Evolutionary conservation across 2,329 filamentous ascomycete genomes (phyloP).

Genomic region (Cladosporium sp.): DNA sequence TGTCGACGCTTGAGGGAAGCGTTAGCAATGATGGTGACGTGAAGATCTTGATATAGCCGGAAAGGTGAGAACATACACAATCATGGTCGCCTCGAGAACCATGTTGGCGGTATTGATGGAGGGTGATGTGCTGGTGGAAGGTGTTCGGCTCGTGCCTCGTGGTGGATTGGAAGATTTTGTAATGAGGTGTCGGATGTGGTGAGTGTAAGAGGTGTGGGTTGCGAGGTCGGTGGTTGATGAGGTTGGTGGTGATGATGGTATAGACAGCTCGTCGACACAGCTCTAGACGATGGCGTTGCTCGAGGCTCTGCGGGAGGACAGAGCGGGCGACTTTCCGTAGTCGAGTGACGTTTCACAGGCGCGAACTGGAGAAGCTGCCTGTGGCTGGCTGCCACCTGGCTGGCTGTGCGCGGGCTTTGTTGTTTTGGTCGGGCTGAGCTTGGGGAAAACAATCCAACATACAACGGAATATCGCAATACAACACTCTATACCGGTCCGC

Average conservation of each 20-base stretch:
- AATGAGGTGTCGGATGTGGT: neutral
- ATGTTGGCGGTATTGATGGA: conserved; percentile 12
- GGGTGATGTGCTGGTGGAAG: neutral
- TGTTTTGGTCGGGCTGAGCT: neutral
- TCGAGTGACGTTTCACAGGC: too few species aligned
- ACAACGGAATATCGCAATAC: too few species aligned
- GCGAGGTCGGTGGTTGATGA: neutral
- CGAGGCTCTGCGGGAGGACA: neutral
- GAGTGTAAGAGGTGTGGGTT: neutral
- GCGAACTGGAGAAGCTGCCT: too few species aligned
- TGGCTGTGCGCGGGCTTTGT: too few species aligned
- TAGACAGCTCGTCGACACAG: neutral
- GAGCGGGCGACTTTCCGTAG: neutral
- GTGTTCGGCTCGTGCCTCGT: neutral
- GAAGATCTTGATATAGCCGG: too few species aligned
- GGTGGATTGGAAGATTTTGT: neutral
- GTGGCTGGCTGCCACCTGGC: too few species aligned
- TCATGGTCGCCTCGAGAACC: conserved; percentile 97
- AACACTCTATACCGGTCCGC: too few species aligned
- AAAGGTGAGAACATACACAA: conserved; percentile 70
- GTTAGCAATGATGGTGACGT: conserved; percentile 15
- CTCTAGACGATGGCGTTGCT: neutral
- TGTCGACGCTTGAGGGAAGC: conserved; percentile 67
- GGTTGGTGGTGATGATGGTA: neutral
- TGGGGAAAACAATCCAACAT: neutral